Base-by-base conservation (phyloP, 1,139 yeast genomes). In the Pichia sp. region DNA sequence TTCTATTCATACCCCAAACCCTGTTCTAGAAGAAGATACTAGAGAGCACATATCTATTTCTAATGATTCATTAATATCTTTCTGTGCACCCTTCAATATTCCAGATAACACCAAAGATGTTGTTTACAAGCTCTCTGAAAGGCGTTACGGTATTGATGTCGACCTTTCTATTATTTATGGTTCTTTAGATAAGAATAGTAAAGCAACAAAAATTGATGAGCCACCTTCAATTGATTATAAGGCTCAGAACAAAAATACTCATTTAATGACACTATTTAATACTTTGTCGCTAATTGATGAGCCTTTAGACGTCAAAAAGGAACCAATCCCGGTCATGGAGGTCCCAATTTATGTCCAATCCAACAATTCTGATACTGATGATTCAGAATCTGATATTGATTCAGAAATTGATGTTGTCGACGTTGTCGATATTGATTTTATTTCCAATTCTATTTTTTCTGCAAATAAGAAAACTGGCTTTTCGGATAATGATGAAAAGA, bases 1-100 rank as follows among this genome's bases (percentile, higher is more conserved):
- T 3, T 7, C 10, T 6, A 3, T 9, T 13, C 16, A 39, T 2
- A 4, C 29, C 2, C 7, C 42, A 14, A 39, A 9, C 10, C 10
- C 29, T 11, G 13, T 22, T 6, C 3, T 22, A 14, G 28, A 25
- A 5, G n/a, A 10, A 3, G 41, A 36, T 36, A 11, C 25, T 8
- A 36, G 25, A 39, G 3, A 22, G 2, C 27, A 39, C 10, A 14
- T 39, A 13, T 22, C 28, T 8, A 39, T 39, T 7, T 39, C 42
- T 7, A 39, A 54, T 11, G 44, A 49, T 28, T 60, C 58, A 44
- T 38, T 58, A 6, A 55, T 57, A 18, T 51, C 62, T 1, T 45
- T 60, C 8, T 60, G 63, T 47, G 53, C 58, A 8, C 64, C 64
- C 1, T 62, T 62, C 42, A 49, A 51, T 3, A 43, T 58, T 8